Base-by-base conservation (phyloP, 768 basidiomycete species). In the Naganishia antarctica region DNA sequence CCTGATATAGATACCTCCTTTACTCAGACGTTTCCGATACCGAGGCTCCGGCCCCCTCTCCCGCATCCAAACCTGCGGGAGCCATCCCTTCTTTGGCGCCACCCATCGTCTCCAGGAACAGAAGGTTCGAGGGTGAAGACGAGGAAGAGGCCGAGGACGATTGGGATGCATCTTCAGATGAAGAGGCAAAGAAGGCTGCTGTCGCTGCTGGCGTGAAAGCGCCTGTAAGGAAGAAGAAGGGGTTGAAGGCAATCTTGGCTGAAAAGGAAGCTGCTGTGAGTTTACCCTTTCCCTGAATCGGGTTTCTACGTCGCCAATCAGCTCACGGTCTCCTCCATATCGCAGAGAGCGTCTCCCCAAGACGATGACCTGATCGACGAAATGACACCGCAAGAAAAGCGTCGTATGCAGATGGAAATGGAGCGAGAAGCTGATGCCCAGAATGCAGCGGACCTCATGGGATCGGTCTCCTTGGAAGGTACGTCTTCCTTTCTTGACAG, bases 91-190 rank as follows among this genome's bases (percentile, higher is more conserved):
- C 68, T 63, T 8, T 68, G 59, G 63, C 65, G 2, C 34, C 68
- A 50, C 63, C 68, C 11, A 68, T 68, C 31, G 66, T 63, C 4
- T 65, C 71, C 16, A 78, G 72, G 60, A 86, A 83, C 76, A 82
- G 79, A 65, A 90, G 87, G 78, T 96, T 89, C 87, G 87, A 86
- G 66, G 93, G 89, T 49, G 93, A 97, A 77, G 93, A 96, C 72
- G 89, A 89, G 25, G 59, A 70, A 72, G 91, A 93, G 0, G 86
- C 86, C 13, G 84, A 94, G 91, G 91, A 90, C 78, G 93, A 96
- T 78, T 98, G 94, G 94, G 93, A 98, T 70, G 89, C 81, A 26
- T 57, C 53, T 34, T 88, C 88, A 0, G 84, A 84, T 6, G 87
- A 87, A 41, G 90, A 90, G 60, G 84, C 85, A 60, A 80, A 81